A percentile compares a stretch with the other conserved stretches of the same genome.
phyloP scores from a whole-genome alignment of 2,329 filamentous ascomycete species.

The Nemania sp. region DNA sequence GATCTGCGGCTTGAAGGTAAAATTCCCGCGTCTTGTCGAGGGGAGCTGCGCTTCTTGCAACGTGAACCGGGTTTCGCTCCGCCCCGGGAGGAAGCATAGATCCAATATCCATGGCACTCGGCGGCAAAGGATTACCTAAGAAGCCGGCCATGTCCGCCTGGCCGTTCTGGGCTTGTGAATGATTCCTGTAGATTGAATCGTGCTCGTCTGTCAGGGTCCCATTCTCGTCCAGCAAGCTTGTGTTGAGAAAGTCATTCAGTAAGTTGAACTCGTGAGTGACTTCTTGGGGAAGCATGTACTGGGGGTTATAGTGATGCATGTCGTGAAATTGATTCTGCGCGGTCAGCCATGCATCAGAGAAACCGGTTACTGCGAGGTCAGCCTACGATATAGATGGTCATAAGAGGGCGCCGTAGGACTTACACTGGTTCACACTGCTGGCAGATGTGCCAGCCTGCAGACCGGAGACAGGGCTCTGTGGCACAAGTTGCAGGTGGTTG shows the following conservation, averaged over 20 bases:
- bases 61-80: constrained; percentile 59
- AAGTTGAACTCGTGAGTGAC: constrained; percentile 96
- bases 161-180: constrained; percentile 40
- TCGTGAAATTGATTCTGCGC: constrained; percentile 86
- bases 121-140: constrained; percentile 42
- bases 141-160: constrained; percentile 54
- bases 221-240: constrained; percentile 83
- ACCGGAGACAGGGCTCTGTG: constrained; percentile 70
- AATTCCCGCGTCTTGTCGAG: constrained; percentile 81
- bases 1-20: constrained; percentile 95
- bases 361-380: constrained; percentile 67
- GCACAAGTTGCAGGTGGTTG: constrained; percentile 68
- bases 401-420: constrained; percentile 48
- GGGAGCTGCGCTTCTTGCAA: constrained; percentile 63
- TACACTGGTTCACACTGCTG: constrained; percentile 74
- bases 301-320: constrained; percentile 91
- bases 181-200: constrained; percentile 46
- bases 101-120: constrained; percentile 42
- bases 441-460: constrained; percentile 64
- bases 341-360: constrained; percentile 79
- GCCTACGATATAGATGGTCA: constrained; percentile 34
- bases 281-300: constrained; percentile 91
- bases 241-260: constrained; percentile 94
- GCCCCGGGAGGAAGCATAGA: constrained; percentile 55
- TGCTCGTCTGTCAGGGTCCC: constrained; percentile 71